phyloP scores from a whole-genome alignment of 352 stramenopile species.

The Globisporangium cystogenes region DNA sequence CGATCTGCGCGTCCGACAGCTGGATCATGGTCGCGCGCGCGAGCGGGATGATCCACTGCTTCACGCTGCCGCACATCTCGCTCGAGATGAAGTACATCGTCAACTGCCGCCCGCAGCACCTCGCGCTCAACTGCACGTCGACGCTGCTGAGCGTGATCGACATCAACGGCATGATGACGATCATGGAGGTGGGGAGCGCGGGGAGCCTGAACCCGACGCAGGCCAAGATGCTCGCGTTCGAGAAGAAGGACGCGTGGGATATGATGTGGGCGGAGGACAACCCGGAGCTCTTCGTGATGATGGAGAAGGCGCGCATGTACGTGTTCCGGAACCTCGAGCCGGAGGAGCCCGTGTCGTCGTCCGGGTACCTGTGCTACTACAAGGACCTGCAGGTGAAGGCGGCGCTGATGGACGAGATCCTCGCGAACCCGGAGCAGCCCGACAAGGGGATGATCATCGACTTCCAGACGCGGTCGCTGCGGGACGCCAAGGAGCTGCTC shows the following conservation, averaged over 20 bases:
- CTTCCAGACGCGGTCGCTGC: slow-evolving; percentile 85
- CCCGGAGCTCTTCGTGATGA: slow-evolving; percentile 89
- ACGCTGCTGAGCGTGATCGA: slow-evolving; percentile 88
- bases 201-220: slow-evolving; percentile 55
- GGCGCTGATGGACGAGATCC: slow-evolving; percentile 81
- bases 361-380: slow-evolving; percentile 87
- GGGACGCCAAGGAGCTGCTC: slow-evolving; percentile 85
- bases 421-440: slow-evolving; percentile 73
- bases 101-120: slow-evolving; percentile 63
- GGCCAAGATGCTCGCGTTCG: slow-evolving; percentile 71
- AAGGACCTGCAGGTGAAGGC: slow-evolving; percentile 85
- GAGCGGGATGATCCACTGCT: slow-evolving; percentile 84
- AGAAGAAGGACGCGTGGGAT: slow-evolving; percentile 90
- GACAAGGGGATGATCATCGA: slow-evolving; percentile 81
- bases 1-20: slow-evolving; percentile 79
- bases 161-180: slow-evolving; percentile 79
- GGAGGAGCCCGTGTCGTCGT: slow-evolving; percentile 89
- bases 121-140: slow-evolving; percentile 88
- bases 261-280: slow-evolving; percentile 92
- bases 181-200: slow-evolving; percentile 75
- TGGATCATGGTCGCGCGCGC: slow-evolving; percentile 81
- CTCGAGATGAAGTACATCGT: slow-evolving; percentile 90
- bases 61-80: slow-evolving; percentile 90
- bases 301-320: slow-evolving; percentile 92
- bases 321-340: slow-evolving; percentile 78